Base-by-base conservation (phyloP, 345 rosid species). In the Acer saccharum region DNA sequence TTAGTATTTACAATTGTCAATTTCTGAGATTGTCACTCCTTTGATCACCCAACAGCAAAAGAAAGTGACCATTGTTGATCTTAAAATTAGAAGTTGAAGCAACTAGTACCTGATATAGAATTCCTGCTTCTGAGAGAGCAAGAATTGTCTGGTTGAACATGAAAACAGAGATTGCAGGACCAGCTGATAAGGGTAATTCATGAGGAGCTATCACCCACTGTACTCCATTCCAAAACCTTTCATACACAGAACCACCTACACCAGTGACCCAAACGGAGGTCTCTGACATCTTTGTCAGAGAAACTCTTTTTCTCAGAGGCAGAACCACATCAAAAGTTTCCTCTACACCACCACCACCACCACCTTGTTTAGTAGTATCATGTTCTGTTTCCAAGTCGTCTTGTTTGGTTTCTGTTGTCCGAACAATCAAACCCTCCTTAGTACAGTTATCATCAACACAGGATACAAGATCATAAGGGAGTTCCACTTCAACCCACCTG, bases 201-300 rank as follows among this genome's bases (percentile, higher is more conserved):
- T 87, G 95, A 9, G 91, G 96, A 10, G 91, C 93, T 65, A 87
- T 76, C 67, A 87, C 93, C 96, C 93, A 90, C 78, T 86, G 92
- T 14, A 90, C 90, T 71, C 93, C 90, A 84, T 91, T 91, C 93
- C 93, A 91, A 77, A 86, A 91, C 84, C 93, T 86, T 86, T 91
- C 93, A 62, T 89, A 87, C 76, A 88, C 85, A 3, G 88, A 82
- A 52, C 95, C 91, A 73, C 95, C 90, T 75, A 86, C 85, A 43
- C 93, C 90, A 12, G 93, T 89, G 52, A 91, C 81, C 95, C 95
- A 91, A 23, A 90, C 80, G 21, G 92, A 91, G 39, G 86, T 68
- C 65, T 88, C 93, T 1, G 91, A 87, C 89, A 90, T 88, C 81
- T 79, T 89, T 17, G 86, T 82, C 79, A 89, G 73, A 5, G 96